Evolutionary conservation across 1,139 yeast species (phyloP).

Genomic region (Candida mesenterica): DNA sequence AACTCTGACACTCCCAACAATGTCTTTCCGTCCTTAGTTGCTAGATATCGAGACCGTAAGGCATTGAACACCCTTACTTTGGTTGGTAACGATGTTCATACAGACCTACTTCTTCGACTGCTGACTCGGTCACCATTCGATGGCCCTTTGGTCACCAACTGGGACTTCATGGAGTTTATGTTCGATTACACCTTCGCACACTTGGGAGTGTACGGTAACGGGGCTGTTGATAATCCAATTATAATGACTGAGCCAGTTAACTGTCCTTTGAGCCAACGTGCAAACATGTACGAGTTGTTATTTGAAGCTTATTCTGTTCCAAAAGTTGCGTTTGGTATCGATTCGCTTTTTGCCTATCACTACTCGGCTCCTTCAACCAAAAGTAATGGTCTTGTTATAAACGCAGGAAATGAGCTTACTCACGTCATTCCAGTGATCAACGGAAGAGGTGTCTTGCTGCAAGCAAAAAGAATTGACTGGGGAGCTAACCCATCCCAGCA

Average conservation of each 20-base stretch:
- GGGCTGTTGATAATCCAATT: slow-evolving; percentile 68
- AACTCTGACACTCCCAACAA: slow-evolving; percentile 53
- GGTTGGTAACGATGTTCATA: slow-evolving; percentile 77
- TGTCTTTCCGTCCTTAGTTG: slow-evolving; percentile 64
- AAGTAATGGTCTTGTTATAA: slow-evolving; percentile 68
- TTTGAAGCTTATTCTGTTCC: slow-evolving; percentile 82
- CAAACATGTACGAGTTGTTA: slow-evolving; percentile 71
- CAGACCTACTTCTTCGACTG: slow-evolving; percentile 68
- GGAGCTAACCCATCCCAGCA: slow-evolving; percentile 79
- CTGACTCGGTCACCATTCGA: slow-evolving; percentile 82
- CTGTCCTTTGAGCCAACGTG: slow-evolving; percentile 66
- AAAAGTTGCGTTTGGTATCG: slow-evolving; percentile 76
- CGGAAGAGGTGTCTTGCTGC: slow-evolving; percentile 63
- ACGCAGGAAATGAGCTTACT: slow-evolving; percentile 81
- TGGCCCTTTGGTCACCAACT: slow-evolving; percentile 80
- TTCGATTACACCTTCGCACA: slow-evolving; percentile 83
- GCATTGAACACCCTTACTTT: slow-evolving; percentile 61
- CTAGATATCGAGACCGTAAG: slow-evolving; percentile 79
- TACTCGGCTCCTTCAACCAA: slow-evolving; percentile 40
- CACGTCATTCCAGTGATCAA: slow-evolving; percentile 76
- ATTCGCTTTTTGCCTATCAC: slow-evolving; percentile 73
- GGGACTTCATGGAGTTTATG: slow-evolving; percentile 86
- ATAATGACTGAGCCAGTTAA: slow-evolving; percentile 80
- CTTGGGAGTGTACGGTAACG: slow-evolving; percentile 58
- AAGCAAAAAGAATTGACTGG: slow-evolving; percentile 84